Base-by-base conservation (phyloP, 441 rosid species). In the Eutrema salsugineum region DNA sequence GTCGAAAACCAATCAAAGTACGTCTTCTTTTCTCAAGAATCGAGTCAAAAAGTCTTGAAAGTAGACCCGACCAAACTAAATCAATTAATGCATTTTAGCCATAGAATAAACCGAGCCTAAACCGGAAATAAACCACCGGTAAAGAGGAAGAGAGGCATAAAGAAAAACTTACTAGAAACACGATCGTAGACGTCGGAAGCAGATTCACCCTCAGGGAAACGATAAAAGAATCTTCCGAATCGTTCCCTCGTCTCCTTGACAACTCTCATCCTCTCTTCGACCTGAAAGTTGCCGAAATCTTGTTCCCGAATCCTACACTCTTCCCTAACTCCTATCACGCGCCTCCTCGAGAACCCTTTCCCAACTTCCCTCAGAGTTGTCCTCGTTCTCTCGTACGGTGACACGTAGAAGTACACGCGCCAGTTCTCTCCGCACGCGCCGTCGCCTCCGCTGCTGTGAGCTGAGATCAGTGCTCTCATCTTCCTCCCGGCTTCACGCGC, bases 181-280 rank as follows among this genome's bases (percentile, higher is more conserved):
- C 97, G 97, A 76, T 94, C 99, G 40, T 83, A 94, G 49, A 94
- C 98, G 62, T 94, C 99, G 17, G 99, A 92, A 20, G 97, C 99
- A 49, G 99, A 94, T 78, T 94, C 98, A 42, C 98, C 99, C 67
- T 92, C 99, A 2, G 97, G 97, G 30, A 92, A 94, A 28, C 99
- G 85, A 74, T 85, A 92, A 75, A 80, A 94, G 72, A 94, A 94
- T 69, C 98, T 64, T 1, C 97, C 99, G 63, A 92, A 94, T 36
- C 84, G 83, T 77, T 88, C 88, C 46, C 98, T 80, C 0, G 87
- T 79, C 82, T 89, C 88, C 76, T 92, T 92, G 4, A 88, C 77
- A 65, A 30, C 71, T 75, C 79, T 83, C 98, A 94, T 94, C 66
- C 97, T 81, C 73, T 92, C 94, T 74, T 74, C 73, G 2, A 92